These are phyloP conservation scores for Solanum pimpinellifolium DNA, from an alignment of 257 asterid genomes.

Conservation along the genomic window DNA sequence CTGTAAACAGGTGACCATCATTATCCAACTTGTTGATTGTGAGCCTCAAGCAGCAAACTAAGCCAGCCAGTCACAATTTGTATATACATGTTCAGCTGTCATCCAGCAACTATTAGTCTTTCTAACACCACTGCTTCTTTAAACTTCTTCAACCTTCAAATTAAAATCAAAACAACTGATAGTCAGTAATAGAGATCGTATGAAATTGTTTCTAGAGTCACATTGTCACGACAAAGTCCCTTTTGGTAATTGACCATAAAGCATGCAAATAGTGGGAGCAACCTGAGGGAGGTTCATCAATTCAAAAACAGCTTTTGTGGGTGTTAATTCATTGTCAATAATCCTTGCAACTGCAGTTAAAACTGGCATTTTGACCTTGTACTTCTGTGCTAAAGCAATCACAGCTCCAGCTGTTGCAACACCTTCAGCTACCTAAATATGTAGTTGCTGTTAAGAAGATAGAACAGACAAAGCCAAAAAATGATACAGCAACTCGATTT, in stretches of 20 bases:
- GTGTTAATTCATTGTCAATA: conserved; percentile 75
- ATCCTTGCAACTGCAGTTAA: conserved; percentile 92
- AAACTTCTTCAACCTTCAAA: conserved; percentile 10
- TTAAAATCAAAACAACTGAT: not conserved
- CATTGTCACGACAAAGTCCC: not conserved
- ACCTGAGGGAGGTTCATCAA: conserved; percentile 97
- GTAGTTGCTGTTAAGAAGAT: not conserved
- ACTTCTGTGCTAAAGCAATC: conserved; percentile 78
- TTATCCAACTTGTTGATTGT: not conserved
- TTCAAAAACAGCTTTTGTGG: conserved; percentile 77
- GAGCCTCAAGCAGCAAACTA: not conserved
- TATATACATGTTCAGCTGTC: not conserved
- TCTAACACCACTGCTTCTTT: not conserved
- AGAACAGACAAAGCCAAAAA: not conserved
- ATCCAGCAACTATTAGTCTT: not conserved
- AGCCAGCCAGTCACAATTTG: not conserved
- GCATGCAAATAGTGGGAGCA: not conserved
- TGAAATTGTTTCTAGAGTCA: not conserved
- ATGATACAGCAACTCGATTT: not conserved
- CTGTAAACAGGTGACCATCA: not conserved
- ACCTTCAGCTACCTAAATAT: conserved; percentile 78
- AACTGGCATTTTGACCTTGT: conserved; percentile 83
- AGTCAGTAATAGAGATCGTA: not conserved
- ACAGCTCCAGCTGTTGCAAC: conserved; percentile 92
- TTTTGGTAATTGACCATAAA: not conserved